These are phyloP conservation scores for Suillus occidentalis DNA, from an alignment of 768 basidiomycete species.

Conservation along the genomic window DNA sequence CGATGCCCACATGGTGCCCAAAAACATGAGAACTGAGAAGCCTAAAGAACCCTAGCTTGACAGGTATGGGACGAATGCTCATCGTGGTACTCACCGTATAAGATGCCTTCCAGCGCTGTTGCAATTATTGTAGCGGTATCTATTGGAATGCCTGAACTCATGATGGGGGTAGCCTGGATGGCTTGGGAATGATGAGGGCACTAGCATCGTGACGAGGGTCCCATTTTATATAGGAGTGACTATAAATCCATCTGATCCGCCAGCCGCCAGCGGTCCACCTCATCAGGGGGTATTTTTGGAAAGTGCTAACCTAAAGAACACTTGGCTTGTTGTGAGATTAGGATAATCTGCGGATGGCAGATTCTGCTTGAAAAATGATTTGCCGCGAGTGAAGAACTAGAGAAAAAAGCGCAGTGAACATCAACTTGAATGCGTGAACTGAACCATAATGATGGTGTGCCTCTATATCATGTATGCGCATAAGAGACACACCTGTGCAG, in stretches of 20 bases:
- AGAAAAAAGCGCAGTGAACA: background rate
- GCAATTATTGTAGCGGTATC: conserved; percentile 26
- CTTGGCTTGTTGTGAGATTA: background rate
- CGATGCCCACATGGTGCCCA: conserved; percentile 21
- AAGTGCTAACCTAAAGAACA: background rate
- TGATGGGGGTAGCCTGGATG: background rate
- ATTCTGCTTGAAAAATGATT: background rate
- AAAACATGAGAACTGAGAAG: conserved; percentile 32
- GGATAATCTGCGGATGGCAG: background rate
- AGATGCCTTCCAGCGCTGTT: conserved; percentile 24
- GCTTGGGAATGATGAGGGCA: background rate
- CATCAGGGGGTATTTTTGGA: background rate
- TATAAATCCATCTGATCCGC: background rate
- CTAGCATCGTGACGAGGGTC: background rate
- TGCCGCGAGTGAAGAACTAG: background rate
- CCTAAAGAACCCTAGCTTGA: conserved; percentile 14
- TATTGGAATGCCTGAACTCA: conserved; percentile 9
- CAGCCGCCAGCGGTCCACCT: background rate
- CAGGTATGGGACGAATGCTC: background rate
- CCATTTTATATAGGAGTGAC: background rate
- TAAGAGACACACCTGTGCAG: background rate
- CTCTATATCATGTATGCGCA: background rate
- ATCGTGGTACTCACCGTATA: conserved; percentile 21
- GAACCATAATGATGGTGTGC: background rate
- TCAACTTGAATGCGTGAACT: background rate